These are phyloP conservation scores for Parastagonospora nodorum DNA, from an alignment of 2,329 filamentous ascomycete genomes.

Conservation along the genomic window DNA sequence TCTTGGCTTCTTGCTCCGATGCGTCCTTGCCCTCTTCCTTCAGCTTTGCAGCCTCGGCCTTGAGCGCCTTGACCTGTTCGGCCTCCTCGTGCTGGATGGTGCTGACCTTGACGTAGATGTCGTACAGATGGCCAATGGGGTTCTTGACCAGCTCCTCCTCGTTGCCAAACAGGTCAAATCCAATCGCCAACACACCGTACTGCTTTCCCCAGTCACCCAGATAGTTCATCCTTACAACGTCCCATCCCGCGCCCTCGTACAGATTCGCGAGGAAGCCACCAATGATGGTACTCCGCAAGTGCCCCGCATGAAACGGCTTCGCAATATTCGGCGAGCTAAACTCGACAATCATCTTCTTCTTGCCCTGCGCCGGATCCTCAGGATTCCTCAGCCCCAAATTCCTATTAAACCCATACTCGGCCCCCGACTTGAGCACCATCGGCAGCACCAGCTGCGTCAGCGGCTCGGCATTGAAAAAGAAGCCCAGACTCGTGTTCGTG, in stretches of 20 bases:
- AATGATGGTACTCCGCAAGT: slow-evolving; percentile 77
- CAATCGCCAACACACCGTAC: slow-evolving; percentile 72
- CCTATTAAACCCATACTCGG: slow-evolving; percentile 67
- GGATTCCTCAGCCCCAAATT: slow-evolving; percentile 65
- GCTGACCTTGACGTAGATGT: slow-evolving; percentile 80
- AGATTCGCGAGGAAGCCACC: slow-evolving; percentile 74
- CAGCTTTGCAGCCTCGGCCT: slow-evolving; percentile 47
- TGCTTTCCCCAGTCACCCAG: slow-evolving; percentile 81
- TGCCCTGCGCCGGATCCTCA: slow-evolving; percentile 62
- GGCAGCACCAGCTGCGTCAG: slow-evolving; percentile 71
- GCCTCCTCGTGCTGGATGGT: slow-evolving; percentile 67
- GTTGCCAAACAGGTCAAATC: slow-evolving; percentile 74
- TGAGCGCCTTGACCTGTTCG: slow-evolving; percentile 64
- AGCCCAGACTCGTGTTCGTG: slow-evolving; percentile 73
- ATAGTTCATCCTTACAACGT: slow-evolving; percentile 74
- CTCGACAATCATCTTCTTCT: slow-evolving; percentile 75
- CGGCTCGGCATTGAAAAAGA: slow-evolving; percentile 76
- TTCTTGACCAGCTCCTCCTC: slow-evolving; percentile 73
- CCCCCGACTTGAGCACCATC: slow-evolving; percentile 66
- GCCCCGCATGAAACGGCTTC: slow-evolving; percentile 78
- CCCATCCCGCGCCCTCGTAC: slow-evolving; percentile 71
- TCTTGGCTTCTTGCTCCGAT: slow-evolving; percentile 47
- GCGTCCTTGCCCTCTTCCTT: slow-evolving; percentile 50
- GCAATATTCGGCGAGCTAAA: slow-evolving; percentile 88
- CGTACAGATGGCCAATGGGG: slow-evolving; percentile 80